Evolutionary conservation across 2,329 filamentous ascomycete genomes (phyloP), one percentile per base, ranked within the genome.

Genomic region (Cercospora sp.): DNA sequence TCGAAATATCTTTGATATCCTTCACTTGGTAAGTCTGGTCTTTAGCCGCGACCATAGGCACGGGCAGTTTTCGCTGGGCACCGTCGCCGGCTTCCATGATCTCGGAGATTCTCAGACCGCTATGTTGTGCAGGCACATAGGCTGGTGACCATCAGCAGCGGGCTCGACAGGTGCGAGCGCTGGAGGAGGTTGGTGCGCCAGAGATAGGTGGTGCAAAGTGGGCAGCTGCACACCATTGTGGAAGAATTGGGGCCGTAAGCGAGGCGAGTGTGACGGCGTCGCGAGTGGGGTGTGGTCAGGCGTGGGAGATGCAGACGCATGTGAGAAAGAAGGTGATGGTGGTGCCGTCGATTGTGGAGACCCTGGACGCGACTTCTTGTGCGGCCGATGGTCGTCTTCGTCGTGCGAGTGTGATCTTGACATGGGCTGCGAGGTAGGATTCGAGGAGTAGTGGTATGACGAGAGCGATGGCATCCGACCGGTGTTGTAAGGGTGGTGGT

Each of bases 241-340:
- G 66, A 86, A 84, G 72, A 84, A 87, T 77, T 91, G 90, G 3
- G 94, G 92, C 69, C 94, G 88, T 73, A 99, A 85, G 53, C 95
- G 92, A 62, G 95, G 95, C 18, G 94, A 97, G 81, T 98, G 95
- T 53, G 94, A 94, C 4, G 94, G 94, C 5, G 94, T 99, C 30
- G 94, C 94, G 66, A 98, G 89, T n/a, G 94, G 94, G n/a, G 95
- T 98, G 83, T 97, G 94, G 77, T 98, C 94, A 10, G 94, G 95
- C 1, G 94, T 99, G 4, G 94, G 95, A 9, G 94, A 98, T 58
- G 94, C 87, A 10, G 94, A 97, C 80, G 97, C 93, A 81, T 97
- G 93, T 2, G 94, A 97, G 80, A 97, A 97, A 3, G 94, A 97
- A 28, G 94, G 94, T 34, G 94, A 98, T 28, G 94, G 97, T 21